Evolutionary conservation across 495 filamentous ascomycete species (phyloP).

Genomic region (Acidiella bohemica): DNA sequence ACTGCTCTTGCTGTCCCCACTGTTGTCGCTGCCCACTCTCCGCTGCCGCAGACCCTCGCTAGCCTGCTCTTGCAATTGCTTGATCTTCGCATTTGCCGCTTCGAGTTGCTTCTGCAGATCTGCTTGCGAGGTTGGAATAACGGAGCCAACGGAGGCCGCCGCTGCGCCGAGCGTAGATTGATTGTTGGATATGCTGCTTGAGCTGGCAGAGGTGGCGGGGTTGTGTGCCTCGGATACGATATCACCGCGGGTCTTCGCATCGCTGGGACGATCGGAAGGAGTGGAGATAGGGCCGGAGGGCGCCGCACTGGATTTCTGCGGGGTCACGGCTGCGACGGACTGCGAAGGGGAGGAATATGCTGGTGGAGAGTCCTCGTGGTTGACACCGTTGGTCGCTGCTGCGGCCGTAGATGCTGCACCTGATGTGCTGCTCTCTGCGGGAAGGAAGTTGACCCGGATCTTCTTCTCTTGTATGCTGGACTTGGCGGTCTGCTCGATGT

Average conservation of each 20-base stretch:
- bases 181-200: conserved; percentile 5
- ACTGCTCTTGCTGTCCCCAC: conserved; percentile 31
- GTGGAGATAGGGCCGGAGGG: conserved; percentile 12
- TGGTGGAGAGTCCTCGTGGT: conserved; percentile 17
- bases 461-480: conserved; percentile 76
- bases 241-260: conserved; percentile 4
- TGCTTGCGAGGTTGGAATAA: conserved; percentile 39
- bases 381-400: conserved; percentile 26
- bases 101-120: conserved; percentile 59
- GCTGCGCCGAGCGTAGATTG: conserved; percentile 30
- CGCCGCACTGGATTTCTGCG: conserved; percentile 19
- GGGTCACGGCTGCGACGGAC: conserved; percentile 26
- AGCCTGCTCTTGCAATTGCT: conserved; percentile 53
- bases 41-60: conserved; percentile 54
- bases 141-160: conserved; percentile 32
- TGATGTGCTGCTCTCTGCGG: conserved; percentile 29
- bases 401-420: neutral
- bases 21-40: conserved; percentile 28
- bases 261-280: conserved; percentile 2
- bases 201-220: conserved; percentile 19
- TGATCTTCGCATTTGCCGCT: conserved; percentile 62
- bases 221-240: conserved; percentile 18
- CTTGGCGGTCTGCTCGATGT: conserved; percentile 65
- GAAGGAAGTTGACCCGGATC: conserved; percentile 77
- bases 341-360: conserved; percentile 24